These are phyloP conservation scores for Plectranthus barbatus DNA, from an alignment of 257 asterid genomes.

Conservation along the genomic window DNA sequence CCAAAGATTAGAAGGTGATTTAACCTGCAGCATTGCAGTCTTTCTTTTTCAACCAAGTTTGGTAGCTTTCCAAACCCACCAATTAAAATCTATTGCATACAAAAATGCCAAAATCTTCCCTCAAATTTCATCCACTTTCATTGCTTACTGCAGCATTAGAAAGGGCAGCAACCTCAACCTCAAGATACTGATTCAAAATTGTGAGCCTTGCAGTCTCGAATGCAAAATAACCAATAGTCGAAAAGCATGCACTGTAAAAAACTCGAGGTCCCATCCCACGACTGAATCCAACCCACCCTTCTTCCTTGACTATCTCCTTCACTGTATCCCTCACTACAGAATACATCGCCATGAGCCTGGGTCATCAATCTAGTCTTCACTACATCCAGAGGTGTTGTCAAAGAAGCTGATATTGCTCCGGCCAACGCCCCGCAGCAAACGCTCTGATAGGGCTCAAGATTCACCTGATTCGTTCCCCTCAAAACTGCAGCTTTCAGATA, in stretches of 20 bases:
- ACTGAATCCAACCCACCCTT: slow-evolving; percentile 90
- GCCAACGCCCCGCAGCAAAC: slow-evolving; percentile 94
- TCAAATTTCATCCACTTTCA: slow-evolving; percentile 22
- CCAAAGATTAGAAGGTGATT: background rate
- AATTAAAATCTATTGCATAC: background rate
- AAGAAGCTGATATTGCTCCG: slow-evolving; percentile 86
- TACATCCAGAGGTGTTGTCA: slow-evolving; percentile 95
- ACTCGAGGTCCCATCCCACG: slow-evolving; percentile 98
- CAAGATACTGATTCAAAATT: slow-evolving; percentile 62
- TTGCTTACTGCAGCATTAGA: slow-evolving; percentile 22
- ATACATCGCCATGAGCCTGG: slow-evolving; percentile 55
- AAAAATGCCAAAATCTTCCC: background rate
- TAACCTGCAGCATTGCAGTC: background rate
- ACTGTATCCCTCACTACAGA: slow-evolving; percentile 50
- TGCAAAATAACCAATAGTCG: slow-evolving; percentile 92
- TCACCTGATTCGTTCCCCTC: slow-evolving; percentile 32
- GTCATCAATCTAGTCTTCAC: slow-evolving; percentile 97
- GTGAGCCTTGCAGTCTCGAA: slow-evolving; percentile 90
- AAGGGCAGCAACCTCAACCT: slow-evolving; percentile 31
- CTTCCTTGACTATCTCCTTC: slow-evolving; percentile 74
- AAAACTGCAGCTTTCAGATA: slow-evolving; percentile 81
- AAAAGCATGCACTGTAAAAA: slow-evolving; percentile 82
- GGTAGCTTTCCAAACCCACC: background rate
- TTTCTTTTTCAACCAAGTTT: background rate
- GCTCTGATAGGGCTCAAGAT: slow-evolving; percentile 81